Evolutionary conservation across 2,329 filamentous ascomycete genomes (phyloP).

Genomic region (Colletotrichum siamense): DNA sequence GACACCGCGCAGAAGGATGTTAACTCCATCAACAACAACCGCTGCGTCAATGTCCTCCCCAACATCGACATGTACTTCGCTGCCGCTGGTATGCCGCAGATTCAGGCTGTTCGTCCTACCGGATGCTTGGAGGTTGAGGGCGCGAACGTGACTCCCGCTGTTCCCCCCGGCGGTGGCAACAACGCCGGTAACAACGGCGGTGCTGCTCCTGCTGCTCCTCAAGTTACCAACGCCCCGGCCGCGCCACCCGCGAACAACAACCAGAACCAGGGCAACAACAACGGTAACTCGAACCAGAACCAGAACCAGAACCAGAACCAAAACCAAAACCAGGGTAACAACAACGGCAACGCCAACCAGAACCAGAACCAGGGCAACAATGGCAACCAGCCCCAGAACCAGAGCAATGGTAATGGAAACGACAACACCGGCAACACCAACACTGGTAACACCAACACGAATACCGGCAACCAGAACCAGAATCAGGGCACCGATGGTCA

Average conservation of each 20-base stretch:
- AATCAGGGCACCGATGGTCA: not conserved
- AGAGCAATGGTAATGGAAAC: not conserved
- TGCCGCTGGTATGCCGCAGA: conserved; percentile 20
- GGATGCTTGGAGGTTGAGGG: conserved; percentile 25
- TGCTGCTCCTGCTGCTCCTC: not conserved
- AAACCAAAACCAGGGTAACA: not conserved
- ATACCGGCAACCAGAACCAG: not conserved
- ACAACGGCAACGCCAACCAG: not conserved
- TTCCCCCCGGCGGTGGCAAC: not conserved
- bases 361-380: not conserved
- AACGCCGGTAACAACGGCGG: not conserved
- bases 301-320: not conserved
- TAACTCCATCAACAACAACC: conserved; percentile 25
- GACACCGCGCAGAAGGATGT: conserved; percentile 26
- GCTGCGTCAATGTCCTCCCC: conserved; percentile 27
- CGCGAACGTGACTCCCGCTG: conserved; percentile 4
- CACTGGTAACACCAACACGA: not conserved
- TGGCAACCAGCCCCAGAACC: not conserved
- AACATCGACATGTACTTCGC: conserved; percentile 28
- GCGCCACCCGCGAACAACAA: not conserved
- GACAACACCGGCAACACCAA: not conserved
- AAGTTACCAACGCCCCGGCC: not conserved
- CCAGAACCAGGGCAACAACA: not conserved
- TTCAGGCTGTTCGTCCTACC: conserved; percentile 21
- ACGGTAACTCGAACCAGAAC: not conserved